Evolutionary conservation across 1,284 basidiomycete species (phyloP), one percentile per base, ranked within the genome.

Genomic region (Trametes pubescens): DNA sequence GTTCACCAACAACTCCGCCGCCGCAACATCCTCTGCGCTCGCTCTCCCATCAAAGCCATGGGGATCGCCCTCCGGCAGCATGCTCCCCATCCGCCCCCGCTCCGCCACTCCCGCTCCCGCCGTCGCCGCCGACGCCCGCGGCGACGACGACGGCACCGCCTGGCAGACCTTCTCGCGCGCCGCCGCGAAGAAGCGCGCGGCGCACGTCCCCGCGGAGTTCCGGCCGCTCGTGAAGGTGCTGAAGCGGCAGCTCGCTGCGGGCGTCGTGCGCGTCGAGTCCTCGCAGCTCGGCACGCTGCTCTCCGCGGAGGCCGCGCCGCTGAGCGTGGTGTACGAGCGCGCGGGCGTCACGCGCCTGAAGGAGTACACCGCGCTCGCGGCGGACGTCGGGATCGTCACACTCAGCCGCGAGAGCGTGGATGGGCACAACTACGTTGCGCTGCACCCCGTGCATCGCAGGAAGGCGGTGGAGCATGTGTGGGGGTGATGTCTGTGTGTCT

Each of bases 281-380:
- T 76, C 75, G 44, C 69, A 70, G 62, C 70, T 76, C 38, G 75
- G 75, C 21, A 52, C 68, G 52, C 57, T 72, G 48, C 68, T 76
- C n/a, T 65, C 64, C 29, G 57, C 69, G 51, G 69, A 69, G 60
- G 65, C 57, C 18, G 26, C 62, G 9, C 52, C 44, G n/a, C 34
- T 59, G 59, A 76, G 78, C 61, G 71, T 73, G 24, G 65, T 67
- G 26, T 89, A 85, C 72, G 72, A 75, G 69, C 77, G 77, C 22
- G 84, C 80, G 2, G 83, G 84, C 26, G 81, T 81, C 24, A 66
- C 73, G 2, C 80, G 72, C 56, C 84, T 89, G 66, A 79, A 77
- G 57, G 77, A 85, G 43, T 88, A 86, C 67, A 72, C 75, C 18
- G 73, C 73, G 40, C 62, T 83, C 47, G 87, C 87, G 21, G 79